phyloP scores from a whole-genome alignment of 495 filamentous ascomycete species.

The Trichoderma reesei region DNA sequence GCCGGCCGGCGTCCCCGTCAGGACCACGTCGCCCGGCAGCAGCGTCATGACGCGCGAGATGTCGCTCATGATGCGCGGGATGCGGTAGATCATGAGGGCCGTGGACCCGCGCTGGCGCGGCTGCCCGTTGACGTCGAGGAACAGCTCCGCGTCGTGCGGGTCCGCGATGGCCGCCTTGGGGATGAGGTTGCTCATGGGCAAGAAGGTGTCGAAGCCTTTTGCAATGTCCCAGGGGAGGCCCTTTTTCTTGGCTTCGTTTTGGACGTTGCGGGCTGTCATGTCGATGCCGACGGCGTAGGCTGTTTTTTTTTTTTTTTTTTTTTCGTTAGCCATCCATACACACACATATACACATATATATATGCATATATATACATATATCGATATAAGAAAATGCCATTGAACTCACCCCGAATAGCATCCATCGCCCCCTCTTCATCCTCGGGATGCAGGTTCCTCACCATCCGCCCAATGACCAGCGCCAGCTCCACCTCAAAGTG shows the following conservation, averaged over 20 bases:
- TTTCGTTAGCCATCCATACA: too few relatives aligned
- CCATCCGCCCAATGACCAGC: constrained; percentile 68
- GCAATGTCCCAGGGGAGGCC: constrained; percentile 92
- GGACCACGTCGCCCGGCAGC: constrained; percentile 80
- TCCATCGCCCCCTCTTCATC: constrained; percentile 55
- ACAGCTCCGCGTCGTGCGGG: constrained; percentile 79
- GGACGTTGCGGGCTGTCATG: constrained; percentile 87
- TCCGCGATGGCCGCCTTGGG: constrained; percentile 67
- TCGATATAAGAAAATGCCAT: background rate
- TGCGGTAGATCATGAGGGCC: constrained; percentile 80
- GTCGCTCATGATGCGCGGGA: constrained; percentile 79
- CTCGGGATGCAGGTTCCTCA: constrained; percentile 61
- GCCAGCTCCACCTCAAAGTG: constrained; percentile 96
- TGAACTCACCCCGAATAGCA: constrained; percentile 47
- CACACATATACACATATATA: too few relatives aligned
- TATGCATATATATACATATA: constrained; percentile 11
- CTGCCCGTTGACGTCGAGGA: constrained; percentile 67
- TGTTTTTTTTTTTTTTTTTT: constrained; percentile 20
- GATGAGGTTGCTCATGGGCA: constrained; percentile 73
- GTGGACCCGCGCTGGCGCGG: constrained; percentile 75
- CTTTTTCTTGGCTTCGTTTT: constrained; percentile 93
- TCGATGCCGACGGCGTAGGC: constrained; percentile 82
- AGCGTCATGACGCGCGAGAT: constrained; percentile 92
- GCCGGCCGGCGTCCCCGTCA: constrained; percentile 95
- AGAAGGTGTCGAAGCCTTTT: constrained; percentile 97